phyloP scores from a whole-genome alignment of 176 grass and related monocot species.

The Paspalum notatum region DNA sequence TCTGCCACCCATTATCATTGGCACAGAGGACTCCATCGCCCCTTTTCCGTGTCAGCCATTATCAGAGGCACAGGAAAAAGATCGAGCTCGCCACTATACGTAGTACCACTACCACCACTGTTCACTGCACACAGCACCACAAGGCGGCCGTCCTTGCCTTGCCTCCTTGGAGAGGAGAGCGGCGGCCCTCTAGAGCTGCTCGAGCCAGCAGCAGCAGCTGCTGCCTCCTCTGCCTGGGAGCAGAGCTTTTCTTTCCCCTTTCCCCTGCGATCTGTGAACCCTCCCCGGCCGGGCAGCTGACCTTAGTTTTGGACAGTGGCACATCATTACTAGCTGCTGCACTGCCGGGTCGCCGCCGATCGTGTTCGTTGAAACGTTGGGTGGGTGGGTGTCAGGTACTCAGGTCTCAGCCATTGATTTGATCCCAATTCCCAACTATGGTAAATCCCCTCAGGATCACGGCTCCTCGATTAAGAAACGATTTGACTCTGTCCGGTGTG shows the following conservation, averaged over 20 bases:
- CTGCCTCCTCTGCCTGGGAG: background rate
- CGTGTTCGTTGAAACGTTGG: slow-evolving; percentile 17
- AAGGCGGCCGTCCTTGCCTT: slow-evolving; percentile 28
- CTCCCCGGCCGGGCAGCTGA: slow-evolving; percentile 26
- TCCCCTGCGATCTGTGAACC: no score
- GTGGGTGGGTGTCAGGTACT: slow-evolving; percentile 16
- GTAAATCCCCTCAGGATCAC: background rate
- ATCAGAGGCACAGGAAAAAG: slow-evolving; percentile 45
- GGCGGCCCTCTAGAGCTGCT: slow-evolving; percentile 38
- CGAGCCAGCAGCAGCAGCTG: slow-evolving; percentile 14
- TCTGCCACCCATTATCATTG: slow-evolving; percentile 68
- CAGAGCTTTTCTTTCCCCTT: slow-evolving; percentile 15
- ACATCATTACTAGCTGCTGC: slow-evolving; percentile 23
- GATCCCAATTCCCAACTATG: background rate
- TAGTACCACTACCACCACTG: no score
- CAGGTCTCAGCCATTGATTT: background rate
- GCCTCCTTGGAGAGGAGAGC: slow-evolving; percentile 34
- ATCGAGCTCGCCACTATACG: no score
- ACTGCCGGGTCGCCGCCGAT: slow-evolving; percentile 12
- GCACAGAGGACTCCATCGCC: slow-evolving; percentile 49
- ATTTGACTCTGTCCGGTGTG: background rate
- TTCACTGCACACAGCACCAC: slow-evolving; percentile 25
- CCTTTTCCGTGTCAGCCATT: slow-evolving; percentile 58
- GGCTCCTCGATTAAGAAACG: slow-evolving; percentile 45
- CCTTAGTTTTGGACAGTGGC: slow-evolving; percentile 42